phyloP scores from a whole-genome alignment of 148 eudicot genomes.

The Cornus suecica region DNA sequence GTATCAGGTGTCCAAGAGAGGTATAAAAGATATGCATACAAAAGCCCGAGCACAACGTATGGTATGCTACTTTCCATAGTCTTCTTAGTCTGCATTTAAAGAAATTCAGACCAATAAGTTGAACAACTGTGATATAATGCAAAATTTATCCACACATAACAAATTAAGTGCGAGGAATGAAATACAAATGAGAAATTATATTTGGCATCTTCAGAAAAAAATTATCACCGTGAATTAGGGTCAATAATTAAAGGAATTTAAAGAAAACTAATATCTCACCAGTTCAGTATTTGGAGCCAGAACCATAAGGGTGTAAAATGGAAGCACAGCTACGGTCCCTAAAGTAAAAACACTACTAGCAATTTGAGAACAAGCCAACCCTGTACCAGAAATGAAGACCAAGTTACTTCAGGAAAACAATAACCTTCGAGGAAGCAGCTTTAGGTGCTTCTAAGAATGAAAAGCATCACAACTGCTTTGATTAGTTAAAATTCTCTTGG shows the following conservation, averaged over 20 bases:
- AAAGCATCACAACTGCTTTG: neutral
- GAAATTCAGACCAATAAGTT: slow-evolving; percentile 1
- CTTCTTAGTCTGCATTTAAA: slow-evolving; percentile 70
- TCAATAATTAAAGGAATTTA: neutral
- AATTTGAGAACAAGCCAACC: slow-evolving; percentile 53
- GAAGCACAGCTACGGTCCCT: slow-evolving; percentile 89
- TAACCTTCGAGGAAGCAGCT: neutral
- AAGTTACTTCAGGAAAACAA: neutral
- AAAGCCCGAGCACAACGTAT: slow-evolving; percentile 60
- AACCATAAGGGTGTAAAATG: slow-evolving; percentile 89
- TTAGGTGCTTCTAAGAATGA: neutral
- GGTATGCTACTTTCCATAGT: slow-evolving; percentile 71
- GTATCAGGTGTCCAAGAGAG: slow-evolving; percentile 97
- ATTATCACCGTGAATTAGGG: neutral
- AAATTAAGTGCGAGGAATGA: too few relatives aligned
- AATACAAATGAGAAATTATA: too few relatives aligned
- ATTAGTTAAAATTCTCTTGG: neutral
- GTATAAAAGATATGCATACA: slow-evolving; percentile 71
- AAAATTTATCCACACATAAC: too few relatives aligned
- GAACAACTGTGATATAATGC: neutral
- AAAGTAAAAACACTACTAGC: slow-evolving; percentile 69
- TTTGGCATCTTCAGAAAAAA: too few relatives aligned
- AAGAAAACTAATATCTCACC: slow-evolving; percentile 35
- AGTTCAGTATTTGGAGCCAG: slow-evolving; percentile 83
- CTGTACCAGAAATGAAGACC: slow-evolving; percentile 27